Base-by-base conservation (phyloP, 176 grass and related monocot species). In the Oryza officinalis region DNA sequence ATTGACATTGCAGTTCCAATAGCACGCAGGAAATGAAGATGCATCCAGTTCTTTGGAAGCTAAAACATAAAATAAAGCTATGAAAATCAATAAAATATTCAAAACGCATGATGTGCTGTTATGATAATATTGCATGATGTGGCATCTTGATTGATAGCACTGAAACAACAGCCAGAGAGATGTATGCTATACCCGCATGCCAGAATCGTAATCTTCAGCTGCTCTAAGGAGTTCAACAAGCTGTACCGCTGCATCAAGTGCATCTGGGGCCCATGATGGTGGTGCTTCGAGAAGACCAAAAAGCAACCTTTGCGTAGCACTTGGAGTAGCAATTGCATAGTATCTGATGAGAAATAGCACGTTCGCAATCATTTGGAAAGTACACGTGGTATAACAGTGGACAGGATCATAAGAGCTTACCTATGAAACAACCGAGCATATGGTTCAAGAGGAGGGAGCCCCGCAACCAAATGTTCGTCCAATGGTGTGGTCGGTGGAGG, bases 1-100 rank as follows among this genome's bases (percentile, higher is more conserved):
- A 99, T 99, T 67, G 96, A 99, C 96, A 99, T 99, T 65, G 96
- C 96, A 41, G 86, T 99, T 81, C 96, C 96, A 65, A 99, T 94
- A 0, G 96, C 93, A 43, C 96, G 96, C 77, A 99, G 79, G 79
- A 99, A 99, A 87, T 99, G 96, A 61, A 99, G 89, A 86, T 99
- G 96, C 89, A 99, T 82, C 96, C 96, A 99, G 80, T 92, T 99
- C 86, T 92, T 96, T 14, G 96, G 96, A 84, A 99, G 88, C 96
- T 99, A 71, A 50, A 31, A 90, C 47, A 83, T 76, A 44, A 61
- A 77, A 73, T 26, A 59, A 88, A 85, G 2, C 84, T 40, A 79
- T 44, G 22, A 40, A 10, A 76, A 25, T 79, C 81, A 70, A 67
- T 40, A 33, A 33, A 78, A 80, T 44, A 44, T 79, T 74, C 44